Evolutionary conservation across 2,329 filamentous ascomycete genomes (phyloP).

Genomic region (Fusarium sp.): DNA sequence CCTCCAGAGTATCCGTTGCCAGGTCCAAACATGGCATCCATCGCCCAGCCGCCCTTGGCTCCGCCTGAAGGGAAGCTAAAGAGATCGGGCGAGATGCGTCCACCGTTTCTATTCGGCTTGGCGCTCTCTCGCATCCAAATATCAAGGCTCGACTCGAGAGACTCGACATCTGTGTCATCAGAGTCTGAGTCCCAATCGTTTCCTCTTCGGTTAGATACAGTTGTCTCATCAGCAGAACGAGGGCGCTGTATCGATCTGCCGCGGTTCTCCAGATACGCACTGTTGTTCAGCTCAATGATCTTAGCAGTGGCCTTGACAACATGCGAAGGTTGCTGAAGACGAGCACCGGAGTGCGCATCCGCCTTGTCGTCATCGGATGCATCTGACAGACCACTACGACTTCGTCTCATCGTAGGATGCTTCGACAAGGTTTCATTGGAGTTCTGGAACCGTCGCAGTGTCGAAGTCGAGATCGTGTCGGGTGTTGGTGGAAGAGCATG

Average conservation of each 20-base stretch:
- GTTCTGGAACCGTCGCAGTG: conserved; percentile 60
- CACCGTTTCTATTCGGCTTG: conserved; percentile 49
- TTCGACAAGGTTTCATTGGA: conserved; percentile 60
- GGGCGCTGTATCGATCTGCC: conserved; percentile 51
- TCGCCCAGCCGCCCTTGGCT: conserved; percentile 56
- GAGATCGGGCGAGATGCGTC: conserved; percentile 60
- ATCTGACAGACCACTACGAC: conserved; percentile 46
- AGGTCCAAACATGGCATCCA: conserved; percentile 58
- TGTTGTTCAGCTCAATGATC: conserved; percentile 36
- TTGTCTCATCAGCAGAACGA: conserved; percentile 60
- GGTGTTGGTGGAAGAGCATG: conserved; percentile 66
- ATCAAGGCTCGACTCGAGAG: conserved; percentile 62
- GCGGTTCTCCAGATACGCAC: conserved; percentile 30
- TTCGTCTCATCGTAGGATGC: conserved; percentile 43
- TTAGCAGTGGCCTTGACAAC: conserved; percentile 31
- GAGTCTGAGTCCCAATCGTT: conserved; percentile 58
- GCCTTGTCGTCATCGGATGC: conserved; percentile 36
- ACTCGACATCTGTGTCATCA: conserved; percentile 54
- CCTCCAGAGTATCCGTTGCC: conserved; percentile 34
- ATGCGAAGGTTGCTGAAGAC: conserved; percentile 22
- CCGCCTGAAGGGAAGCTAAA: conserved; percentile 61
- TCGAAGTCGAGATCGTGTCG: conserved; percentile 68
- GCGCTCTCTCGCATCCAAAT: conserved; percentile 68
- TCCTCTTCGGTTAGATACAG: conserved; percentile 51
- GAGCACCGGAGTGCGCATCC: conserved; percentile 32